Percentiles rank a stretch among this genome's conserved stretches.
These are phyloP conservation scores for Solanum corneliomulleri DNA, from an alignment of 257 asterid species.

Conservation along the genomic window DNA sequence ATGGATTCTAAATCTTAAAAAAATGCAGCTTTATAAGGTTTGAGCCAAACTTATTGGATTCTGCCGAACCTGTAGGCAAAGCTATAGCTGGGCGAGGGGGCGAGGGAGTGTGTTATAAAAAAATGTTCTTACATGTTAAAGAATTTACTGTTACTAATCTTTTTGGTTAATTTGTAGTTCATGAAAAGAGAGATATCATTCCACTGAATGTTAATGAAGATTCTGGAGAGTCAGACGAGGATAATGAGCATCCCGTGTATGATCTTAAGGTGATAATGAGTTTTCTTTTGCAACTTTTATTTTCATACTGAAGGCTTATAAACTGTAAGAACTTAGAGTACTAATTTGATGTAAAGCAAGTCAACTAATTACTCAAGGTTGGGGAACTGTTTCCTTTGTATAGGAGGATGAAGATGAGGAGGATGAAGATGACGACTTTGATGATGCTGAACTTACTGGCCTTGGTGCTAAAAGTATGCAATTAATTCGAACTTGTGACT, in stretches of 20 bases:
- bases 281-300: background rate
- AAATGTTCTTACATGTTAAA: background rate
- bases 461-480: slow-evolving; percentile 65
- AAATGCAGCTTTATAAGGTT: background rate
- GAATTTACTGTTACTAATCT: background rate
- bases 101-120: too few species aligned
- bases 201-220: slow-evolving; percentile 55
- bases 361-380: background rate
- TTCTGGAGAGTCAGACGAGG: slow-evolving; percentile 65
- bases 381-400: background rate
- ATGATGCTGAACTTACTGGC: slow-evolving; percentile 47
- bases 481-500: background rate
- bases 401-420: slow-evolving; percentile 44
- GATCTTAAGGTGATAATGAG: slow-evolving; percentile 47
- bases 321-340: background rate
- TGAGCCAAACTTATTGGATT: background rate
- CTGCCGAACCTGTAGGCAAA: background rate
- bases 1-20: background rate
- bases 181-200: slow-evolving; percentile 69
- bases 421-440: slow-evolving; percentile 18
- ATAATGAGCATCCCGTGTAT: slow-evolving; percentile 61
- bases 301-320: background rate
- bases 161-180: slow-evolving; percentile 41
- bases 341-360: background rate
- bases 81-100: too few species aligned